Percentiles rank a stretch among this genome's conserved stretches.
Evolutionary conservation across 805 yeast species (phyloP).

Genomic region (Candida qinlingensis): DNA sequence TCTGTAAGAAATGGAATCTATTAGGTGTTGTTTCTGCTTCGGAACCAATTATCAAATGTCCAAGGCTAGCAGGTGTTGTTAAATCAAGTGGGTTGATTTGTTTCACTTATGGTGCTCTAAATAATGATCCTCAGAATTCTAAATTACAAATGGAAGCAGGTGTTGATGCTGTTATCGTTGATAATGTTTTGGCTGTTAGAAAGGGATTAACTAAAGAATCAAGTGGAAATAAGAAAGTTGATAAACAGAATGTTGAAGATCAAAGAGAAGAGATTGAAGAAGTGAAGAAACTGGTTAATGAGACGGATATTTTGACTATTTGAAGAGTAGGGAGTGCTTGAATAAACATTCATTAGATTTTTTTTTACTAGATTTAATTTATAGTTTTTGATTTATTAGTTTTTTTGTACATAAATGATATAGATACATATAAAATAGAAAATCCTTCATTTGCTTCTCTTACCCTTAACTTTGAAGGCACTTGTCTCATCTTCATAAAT

Average conservation of each 20-base stretch:
- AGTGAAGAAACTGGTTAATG: constrained; percentile 5
- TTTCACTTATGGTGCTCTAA: constrained; percentile 82
- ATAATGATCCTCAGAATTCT: constrained; percentile 81
- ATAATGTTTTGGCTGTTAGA: constrained; percentile 88
- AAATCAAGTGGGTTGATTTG: constrained; percentile 89
- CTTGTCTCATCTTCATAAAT: constrained; percentile 44
- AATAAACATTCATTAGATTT: no score
- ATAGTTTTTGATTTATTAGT: no score
- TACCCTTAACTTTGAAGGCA: constrained; percentile 40
- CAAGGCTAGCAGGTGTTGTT: constrained; percentile 85
- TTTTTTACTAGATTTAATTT: no score
- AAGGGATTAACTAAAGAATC: constrained; percentile 54
- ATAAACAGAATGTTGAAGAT: neutral
- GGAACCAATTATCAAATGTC: constrained; percentile 79
- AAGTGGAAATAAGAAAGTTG: neutral
- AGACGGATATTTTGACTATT: neutral
- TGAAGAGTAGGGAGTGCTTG: no score
- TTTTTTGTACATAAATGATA: neutral
- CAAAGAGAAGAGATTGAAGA: constrained; percentile 1
- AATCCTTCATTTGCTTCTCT: constrained; percentile 8
- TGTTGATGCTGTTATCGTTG: constrained; percentile 98
- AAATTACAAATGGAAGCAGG: constrained; percentile 87
- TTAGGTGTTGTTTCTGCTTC: constrained; percentile 91
- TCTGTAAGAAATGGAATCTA: constrained; percentile 85
- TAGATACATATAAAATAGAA: neutral